phyloP scores from a whole-genome alignment of 768 basidiomycete genomes.

The Crepidotus variabilis region DNA sequence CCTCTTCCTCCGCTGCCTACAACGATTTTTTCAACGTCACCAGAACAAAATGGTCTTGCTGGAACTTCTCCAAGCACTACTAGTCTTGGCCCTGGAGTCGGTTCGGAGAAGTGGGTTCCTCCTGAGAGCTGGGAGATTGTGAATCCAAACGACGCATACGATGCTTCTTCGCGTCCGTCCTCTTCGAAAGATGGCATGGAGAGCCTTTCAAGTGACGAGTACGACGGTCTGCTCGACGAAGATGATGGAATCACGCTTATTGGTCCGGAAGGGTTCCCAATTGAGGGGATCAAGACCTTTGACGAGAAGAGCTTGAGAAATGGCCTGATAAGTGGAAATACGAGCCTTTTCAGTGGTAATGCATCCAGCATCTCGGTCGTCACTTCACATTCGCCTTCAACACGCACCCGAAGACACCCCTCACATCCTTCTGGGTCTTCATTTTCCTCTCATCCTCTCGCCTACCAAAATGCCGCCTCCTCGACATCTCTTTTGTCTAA shows the following conservation, averaged over 20 bases:
- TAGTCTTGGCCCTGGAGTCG: not conserved
- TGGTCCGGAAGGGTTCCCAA: not conserved
- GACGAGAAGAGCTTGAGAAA: not conserved
- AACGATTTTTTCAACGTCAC: not conserved
- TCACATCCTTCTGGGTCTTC: not conserved
- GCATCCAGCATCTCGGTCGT: not conserved
- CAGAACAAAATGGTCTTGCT: slow-evolving; percentile 6
- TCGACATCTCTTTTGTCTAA: not conserved
- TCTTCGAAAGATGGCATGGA: slow-evolving; percentile 31
- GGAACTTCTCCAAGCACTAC: not conserved
- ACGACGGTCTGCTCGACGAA: not conserved
- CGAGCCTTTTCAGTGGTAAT: not conserved
- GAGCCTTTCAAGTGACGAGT: not conserved
- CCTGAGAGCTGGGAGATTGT: slow-evolving; percentile 79
- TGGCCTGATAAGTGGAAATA: not conserved
- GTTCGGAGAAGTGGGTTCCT: slow-evolving; percentile 49
- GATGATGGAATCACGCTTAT: slow-evolving; percentile 9
- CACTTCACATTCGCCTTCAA: not conserved
- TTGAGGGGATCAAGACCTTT: not conserved
- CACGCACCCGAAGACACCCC: not conserved
- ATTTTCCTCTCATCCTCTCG: not conserved
- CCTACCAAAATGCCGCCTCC: not conserved
- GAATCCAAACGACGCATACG: slow-evolving; percentile 37
- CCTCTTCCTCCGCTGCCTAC: not conserved
- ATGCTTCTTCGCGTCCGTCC: slow-evolving; percentile 35